Percentiles rank a stretch among this genome's conserved stretches.
These are phyloP conservation scores for Hericium rajendrae DNA, from an alignment of 768 basidiomycete genomes.

Conservation along the genomic window DNA sequence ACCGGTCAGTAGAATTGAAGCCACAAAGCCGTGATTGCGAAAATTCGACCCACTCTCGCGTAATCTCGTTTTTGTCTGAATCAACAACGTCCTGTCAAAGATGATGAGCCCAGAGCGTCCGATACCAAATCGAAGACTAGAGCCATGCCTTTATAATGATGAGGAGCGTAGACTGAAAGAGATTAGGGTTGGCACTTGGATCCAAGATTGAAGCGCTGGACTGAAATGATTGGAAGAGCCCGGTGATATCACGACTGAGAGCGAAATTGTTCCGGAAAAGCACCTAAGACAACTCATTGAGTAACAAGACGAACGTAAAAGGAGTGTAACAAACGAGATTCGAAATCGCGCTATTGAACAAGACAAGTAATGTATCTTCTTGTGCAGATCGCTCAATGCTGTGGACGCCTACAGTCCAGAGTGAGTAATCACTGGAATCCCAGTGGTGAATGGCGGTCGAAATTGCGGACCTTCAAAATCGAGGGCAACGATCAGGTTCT, in stretches of 20 bases:
- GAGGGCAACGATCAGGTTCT: slow-evolving; percentile 44
- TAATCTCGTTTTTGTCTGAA: slow-evolving; percentile 48
- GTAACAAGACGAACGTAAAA: background rate
- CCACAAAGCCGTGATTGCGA: background rate
- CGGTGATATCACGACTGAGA: slow-evolving; percentile 47
- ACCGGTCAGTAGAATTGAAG: background rate
- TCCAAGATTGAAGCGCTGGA: slow-evolving; percentile 47
- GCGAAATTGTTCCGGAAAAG: slow-evolving; percentile 61
- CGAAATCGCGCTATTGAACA: slow-evolving; percentile 58
- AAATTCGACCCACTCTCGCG: slow-evolving; percentile 35
- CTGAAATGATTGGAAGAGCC: slow-evolving; percentile 54
- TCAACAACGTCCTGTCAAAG: slow-evolving; percentile 50
- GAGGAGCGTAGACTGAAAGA: slow-evolving; percentile 49
- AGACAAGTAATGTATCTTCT: slow-evolving; percentile 52
- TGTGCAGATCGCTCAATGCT: slow-evolving; percentile 55
- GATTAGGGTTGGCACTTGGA: slow-evolving; percentile 44
- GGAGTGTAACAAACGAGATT: slow-evolving; percentile 36
- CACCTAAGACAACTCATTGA: slow-evolving; percentile 28
- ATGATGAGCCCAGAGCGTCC: background rate
- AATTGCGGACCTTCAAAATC: slow-evolving; percentile 49
- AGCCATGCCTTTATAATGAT: slow-evolving; percentile 50
- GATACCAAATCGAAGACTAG: no score
- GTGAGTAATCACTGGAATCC: no score
- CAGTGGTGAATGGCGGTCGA: no score
- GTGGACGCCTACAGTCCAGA: slow-evolving; percentile 36